Evolutionary conservation across 768 basidiomycete genomes (phyloP).

Genomic region (Pleurotus tuoliensis): DNA sequence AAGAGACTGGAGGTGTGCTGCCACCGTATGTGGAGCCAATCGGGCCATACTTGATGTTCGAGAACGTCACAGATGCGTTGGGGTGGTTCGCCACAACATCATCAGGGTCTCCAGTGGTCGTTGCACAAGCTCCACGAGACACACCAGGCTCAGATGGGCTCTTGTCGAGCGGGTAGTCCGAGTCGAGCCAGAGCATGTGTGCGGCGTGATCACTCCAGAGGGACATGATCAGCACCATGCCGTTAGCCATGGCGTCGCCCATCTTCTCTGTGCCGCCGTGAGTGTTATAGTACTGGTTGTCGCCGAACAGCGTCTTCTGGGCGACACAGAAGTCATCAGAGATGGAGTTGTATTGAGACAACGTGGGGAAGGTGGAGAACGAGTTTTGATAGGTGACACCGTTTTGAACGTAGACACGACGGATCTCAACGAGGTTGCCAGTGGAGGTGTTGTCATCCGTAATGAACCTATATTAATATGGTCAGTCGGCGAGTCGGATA

Average conservation of each 20-base stretch:
- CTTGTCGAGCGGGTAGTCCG: conserved; percentile 25
- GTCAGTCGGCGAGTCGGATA: conserved; percentile 10
- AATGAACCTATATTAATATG: conserved; percentile 21
- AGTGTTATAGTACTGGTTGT: conserved; percentile 11
- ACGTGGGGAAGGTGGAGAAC: conserved; percentile 24
- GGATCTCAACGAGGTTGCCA: conserved; percentile 17
- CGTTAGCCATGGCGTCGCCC: conserved; percentile 22
- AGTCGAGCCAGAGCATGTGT: conserved; percentile 38
- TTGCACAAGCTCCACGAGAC: conserved; percentile 34
- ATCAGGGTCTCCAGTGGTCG: conserved; percentile 29
- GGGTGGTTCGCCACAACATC: conserved; percentile 28
- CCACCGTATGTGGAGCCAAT: conserved; percentile 25
- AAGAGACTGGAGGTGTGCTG: not conserved
- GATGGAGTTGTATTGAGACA: conserved; percentile 29
- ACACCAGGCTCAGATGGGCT: conserved; percentile 25
- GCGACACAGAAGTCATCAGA: conserved; percentile 30
- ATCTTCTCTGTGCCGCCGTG: conserved; percentile 24
- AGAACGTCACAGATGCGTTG: conserved; percentile 30
- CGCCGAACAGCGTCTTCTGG: conserved; percentile 31
- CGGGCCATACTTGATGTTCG: conserved; percentile 37
- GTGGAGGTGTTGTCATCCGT: conserved; percentile 19
- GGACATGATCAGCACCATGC: conserved; percentile 32
- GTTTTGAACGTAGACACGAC: conserved; percentile 33
- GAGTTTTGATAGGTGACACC: conserved; percentile 34
- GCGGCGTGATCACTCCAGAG: conserved; percentile 38